These are phyloP conservation scores for Lasiodiplodia citricola DNA, from an alignment of 2,329 filamentous ascomycete species.

Conservation along the genomic window DNA sequence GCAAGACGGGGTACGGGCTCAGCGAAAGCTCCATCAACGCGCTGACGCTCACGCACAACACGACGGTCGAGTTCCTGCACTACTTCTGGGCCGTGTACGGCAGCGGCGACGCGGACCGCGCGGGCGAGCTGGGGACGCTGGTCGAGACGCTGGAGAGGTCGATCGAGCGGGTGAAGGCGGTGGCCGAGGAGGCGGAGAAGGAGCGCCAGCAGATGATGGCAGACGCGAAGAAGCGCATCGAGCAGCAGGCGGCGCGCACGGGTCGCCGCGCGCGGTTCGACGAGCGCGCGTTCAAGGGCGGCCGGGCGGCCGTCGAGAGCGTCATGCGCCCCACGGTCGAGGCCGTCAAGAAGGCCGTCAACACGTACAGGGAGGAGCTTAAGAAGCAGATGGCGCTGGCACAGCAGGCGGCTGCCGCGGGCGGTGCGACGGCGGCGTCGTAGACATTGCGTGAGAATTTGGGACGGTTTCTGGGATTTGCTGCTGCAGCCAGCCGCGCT, in stretches of 20 bases:
- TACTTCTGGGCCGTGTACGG: slow-evolving; percentile 96
- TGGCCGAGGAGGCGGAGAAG: slow-evolving; percentile 78
- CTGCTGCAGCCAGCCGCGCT: too few species aligned
- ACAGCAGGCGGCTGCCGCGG: slow-evolving; percentile 16
- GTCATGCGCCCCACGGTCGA: slow-evolving; percentile 76
- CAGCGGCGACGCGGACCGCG: slow-evolving; percentile 82
- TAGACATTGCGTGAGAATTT: background rate
- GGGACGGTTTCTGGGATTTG: too few species aligned
- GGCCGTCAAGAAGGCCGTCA: slow-evolving; percentile 72
- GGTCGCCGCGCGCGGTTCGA: slow-evolving; percentile 76
- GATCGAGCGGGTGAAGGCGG: slow-evolving; percentile 76
- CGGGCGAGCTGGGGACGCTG: slow-evolving; percentile 79
- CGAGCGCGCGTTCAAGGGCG: slow-evolving; percentile 57
- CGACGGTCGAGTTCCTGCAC: slow-evolving; percentile 92
- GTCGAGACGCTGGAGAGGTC: slow-evolving; percentile 82
- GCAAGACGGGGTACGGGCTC: slow-evolving; percentile 39
- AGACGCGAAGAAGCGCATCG: slow-evolving; percentile 58
- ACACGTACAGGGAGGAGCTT: slow-evolving; percentile 73
- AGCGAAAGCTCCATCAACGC: slow-evolving; percentile 61
- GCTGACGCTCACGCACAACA: slow-evolving; percentile 81
- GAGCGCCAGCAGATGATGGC: slow-evolving; percentile 72
- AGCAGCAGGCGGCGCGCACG: slow-evolving; percentile 72
- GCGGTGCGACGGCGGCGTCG: background rate
- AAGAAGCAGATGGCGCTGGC: slow-evolving; percentile 58
- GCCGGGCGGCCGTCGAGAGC: slow-evolving; percentile 74